Evolutionary conservation across 495 filamentous ascomycete genomes (phyloP).

Genomic region (Neurospora sp.): DNA sequence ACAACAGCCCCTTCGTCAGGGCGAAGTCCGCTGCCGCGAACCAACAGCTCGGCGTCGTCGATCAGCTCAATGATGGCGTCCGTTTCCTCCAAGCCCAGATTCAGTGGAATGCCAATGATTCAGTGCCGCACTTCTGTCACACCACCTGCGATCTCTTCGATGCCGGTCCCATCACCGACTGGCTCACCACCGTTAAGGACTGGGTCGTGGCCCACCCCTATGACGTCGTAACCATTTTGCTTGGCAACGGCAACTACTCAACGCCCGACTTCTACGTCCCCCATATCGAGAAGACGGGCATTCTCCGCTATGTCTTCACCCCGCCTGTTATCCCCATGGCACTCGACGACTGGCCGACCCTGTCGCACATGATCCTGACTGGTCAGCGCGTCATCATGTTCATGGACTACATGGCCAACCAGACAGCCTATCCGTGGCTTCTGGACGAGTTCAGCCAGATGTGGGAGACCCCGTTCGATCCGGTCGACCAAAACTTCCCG

Average conservation of each 20-base stretch:
- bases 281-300: constrained; percentile 53
- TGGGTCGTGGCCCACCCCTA: constrained; percentile 76
- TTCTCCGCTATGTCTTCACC: constrained; percentile 59
- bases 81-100: constrained; percentile 86
- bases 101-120: constrained; percentile 32
- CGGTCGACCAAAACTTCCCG: constrained; percentile 50
- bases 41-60: constrained; percentile 55
- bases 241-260: constrained; percentile 71
- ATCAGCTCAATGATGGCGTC: constrained; percentile 78
- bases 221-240: constrained; percentile 82
- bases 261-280: constrained; percentile 31
- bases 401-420: constrained; percentile 75
- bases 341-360: constrained; percentile 72
- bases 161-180: constrained; percentile 64
- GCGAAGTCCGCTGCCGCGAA: constrained; percentile 66
- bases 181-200: constrained; percentile 53
- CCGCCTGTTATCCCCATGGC: constrained; percentile 59
- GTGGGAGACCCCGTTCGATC: constrained; percentile 72
- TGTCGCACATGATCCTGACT: constrained; percentile 64
- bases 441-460: constrained; percentile 64
- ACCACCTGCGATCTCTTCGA: constrained; percentile 71
- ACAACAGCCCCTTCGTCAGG: constrained; percentile 78
- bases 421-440: constrained; percentile 63
- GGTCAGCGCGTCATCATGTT: constrained; percentile 44
- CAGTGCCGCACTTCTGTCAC: constrained; percentile 56